Percentiles rank a stretch among this genome's conserved stretches.
Evolutionary conservation across 495 filamentous ascomycete species (phyloP).

Genomic region (Aspergillus panamensis): DNA sequence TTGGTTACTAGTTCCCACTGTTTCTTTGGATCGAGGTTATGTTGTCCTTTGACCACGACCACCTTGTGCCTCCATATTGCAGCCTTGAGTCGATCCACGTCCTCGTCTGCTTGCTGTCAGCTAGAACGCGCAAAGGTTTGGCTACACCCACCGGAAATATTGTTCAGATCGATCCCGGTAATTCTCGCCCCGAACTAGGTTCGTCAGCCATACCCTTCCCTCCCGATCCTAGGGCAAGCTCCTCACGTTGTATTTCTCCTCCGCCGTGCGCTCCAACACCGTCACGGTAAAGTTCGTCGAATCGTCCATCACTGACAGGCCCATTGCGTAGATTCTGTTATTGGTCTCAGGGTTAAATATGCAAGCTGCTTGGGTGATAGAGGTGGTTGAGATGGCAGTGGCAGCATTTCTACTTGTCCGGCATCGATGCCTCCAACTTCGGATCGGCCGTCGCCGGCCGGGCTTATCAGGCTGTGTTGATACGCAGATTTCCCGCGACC

Average conservation of each 20-base stretch:
- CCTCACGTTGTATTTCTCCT: conserved; percentile 9
- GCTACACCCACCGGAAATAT: not conserved
- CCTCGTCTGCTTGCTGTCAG: not conserved
- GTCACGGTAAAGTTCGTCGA: not conserved
- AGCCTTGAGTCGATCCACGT: conserved; percentile 3
- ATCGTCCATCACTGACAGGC: conserved; percentile 1
- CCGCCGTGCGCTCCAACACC: not conserved
- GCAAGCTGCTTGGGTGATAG: not conserved
- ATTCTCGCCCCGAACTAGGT: conserved; percentile 8
- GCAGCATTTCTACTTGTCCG: not conserved
- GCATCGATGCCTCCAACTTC: not conserved
- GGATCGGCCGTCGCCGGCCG: not conserved
- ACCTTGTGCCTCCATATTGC: conserved; percentile 8
- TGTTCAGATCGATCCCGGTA: conserved; percentile 7
- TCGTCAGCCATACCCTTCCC: not conserved
- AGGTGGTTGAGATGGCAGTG: not conserved
- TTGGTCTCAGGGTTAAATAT: not conserved
- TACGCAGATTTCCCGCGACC: not conserved
- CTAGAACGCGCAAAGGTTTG: not conserved
- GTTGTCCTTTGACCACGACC: conserved; percentile 4
- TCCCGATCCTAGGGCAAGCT: too few species aligned
- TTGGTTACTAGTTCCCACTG: conserved; percentile 10
- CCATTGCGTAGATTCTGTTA: not conserved
- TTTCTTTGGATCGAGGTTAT: conserved; percentile 5
- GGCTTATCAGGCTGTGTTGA: not conserved